phyloP scores from a whole-genome alignment of 345 rosid species.

The Eucalyptus brandiana region DNA sequence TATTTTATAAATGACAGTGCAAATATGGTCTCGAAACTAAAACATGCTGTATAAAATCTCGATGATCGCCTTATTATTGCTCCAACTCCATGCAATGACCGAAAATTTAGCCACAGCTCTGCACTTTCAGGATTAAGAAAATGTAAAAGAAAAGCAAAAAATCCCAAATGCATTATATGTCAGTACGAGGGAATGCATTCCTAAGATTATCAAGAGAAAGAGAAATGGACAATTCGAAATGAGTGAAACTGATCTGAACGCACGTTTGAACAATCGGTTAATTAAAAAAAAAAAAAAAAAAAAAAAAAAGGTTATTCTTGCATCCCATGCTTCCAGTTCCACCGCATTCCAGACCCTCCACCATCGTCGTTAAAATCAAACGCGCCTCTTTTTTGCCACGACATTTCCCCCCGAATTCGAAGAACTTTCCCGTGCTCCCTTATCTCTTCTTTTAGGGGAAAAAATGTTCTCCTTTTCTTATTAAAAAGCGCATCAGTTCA shows the following conservation, averaged over 20 bases:
- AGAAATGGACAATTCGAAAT: background rate
- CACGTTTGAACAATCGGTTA: fast-evolving
- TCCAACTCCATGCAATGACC: background rate
- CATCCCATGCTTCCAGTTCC: background rate
- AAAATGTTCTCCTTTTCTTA: background rate
- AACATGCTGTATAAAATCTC: background rate
- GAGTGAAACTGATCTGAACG: background rate
- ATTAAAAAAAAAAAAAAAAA: too few relatives aligned
- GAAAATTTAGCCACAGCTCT: background rate
- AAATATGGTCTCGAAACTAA: background rate
- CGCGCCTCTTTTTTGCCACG: background rate
- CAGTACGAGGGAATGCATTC: background rate
- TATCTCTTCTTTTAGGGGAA: background rate
- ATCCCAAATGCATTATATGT: background rate
- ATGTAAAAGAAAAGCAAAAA: too few relatives aligned
- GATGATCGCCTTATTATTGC: background rate
- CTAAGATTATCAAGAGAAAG: background rate
- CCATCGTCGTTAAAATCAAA: background rate
- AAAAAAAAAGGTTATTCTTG: background rate
- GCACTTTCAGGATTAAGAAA: background rate
- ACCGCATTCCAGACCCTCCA: background rate
- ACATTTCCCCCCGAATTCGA: background rate
- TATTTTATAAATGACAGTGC: background rate
- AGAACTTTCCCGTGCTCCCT: background rate
- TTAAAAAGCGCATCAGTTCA: background rate